Conservation (phyloP, 306 rosid species). For the Bauhinia variegata region DNA sequence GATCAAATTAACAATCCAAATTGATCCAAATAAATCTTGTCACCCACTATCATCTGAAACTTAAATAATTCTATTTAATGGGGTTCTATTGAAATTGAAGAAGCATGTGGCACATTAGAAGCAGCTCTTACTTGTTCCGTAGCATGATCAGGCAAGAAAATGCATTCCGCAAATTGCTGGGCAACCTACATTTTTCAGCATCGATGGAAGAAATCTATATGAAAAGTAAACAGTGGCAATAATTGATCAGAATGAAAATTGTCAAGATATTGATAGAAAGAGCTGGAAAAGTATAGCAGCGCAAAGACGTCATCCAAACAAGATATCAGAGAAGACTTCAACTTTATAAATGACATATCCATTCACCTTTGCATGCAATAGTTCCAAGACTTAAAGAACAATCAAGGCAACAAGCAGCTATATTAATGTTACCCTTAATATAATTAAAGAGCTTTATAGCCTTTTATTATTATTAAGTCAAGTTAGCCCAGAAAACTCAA, state of each 20-base stretch:
- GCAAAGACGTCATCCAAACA: not conserved
- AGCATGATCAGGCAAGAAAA: slow-evolving; percentile 58
- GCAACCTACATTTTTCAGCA: slow-evolving; percentile 51
- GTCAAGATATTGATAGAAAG: not conserved
- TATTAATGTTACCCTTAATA: too few species aligned
- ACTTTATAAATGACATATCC: too few species aligned
- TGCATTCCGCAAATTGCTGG: slow-evolving; percentile 80
- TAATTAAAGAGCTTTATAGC: too few species aligned
- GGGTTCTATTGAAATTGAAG: slow-evolving; percentile 71
- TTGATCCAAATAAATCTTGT: too few species aligned
- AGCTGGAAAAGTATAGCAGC: not conserved
- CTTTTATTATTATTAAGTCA: too few species aligned
- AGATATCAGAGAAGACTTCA: not conserved
- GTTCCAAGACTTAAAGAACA: too few species aligned
- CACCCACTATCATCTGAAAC: too few species aligned
- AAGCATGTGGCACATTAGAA: slow-evolving; percentile 66
- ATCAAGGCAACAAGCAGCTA: too few species aligned
- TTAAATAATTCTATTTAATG: too few species aligned
- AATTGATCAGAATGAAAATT: not conserved
- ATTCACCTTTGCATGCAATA: too few species aligned
- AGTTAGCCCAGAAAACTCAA: not conserved
- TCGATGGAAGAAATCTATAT: not conserved
- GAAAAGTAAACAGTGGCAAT: not conserved
- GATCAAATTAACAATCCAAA: too few species aligned
- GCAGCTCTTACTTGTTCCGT: slow-evolving; percentile 68